These are phyloP conservation scores for Ogataea kodamae DNA, from an alignment of 805 yeast genomes.

Conservation along the genomic window DNA sequence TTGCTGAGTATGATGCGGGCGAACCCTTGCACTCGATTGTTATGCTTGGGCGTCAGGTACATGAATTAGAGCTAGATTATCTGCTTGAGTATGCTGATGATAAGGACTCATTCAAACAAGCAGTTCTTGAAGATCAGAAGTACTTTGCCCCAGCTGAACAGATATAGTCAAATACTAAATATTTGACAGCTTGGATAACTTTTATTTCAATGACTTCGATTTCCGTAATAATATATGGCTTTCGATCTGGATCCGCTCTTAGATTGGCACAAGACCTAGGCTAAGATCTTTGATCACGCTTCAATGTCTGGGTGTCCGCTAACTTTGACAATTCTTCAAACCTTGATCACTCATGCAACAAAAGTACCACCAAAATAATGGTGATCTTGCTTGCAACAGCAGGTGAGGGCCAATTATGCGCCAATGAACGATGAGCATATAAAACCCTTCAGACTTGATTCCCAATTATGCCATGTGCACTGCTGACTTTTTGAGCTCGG, in stretches of 20 bases:
- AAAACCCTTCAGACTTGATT: conserved; percentile 37
- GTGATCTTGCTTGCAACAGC: conserved; percentile 80
- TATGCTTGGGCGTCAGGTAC: conserved; percentile 89
- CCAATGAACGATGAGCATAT: conserved; percentile 71
- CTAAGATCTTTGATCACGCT: conserved; percentile 69
- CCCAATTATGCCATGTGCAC: conserved; percentile 47
- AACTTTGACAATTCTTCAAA: too few relatives aligned
- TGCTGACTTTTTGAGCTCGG: conserved; percentile 86
- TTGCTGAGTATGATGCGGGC: conserved; percentile 84
- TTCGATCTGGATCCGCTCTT: conserved; percentile 34
- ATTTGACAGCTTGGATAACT: too few relatives aligned
- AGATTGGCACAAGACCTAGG: conserved; percentile 52
- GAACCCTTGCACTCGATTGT: conserved; percentile 91
- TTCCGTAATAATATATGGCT: conserved; percentile 29
- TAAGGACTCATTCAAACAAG: conserved; percentile 43
- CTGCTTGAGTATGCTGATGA: conserved; percentile 72
- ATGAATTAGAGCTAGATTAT: conserved; percentile 87
- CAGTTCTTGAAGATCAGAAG: conserved; percentile 59
- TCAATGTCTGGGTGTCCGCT: too few relatives aligned
- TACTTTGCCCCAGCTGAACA: too few relatives aligned
- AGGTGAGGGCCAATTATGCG: conserved; percentile 98
- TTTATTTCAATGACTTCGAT: too few relatives aligned
- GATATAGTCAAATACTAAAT: too few relatives aligned
- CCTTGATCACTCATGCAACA: too few relatives aligned
- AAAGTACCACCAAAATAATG: conserved; percentile 22